These are phyloP conservation scores for Epichloe festucae DNA, from an alignment of 2,329 filamentous ascomycete species.

Conservation along the genomic window DNA sequence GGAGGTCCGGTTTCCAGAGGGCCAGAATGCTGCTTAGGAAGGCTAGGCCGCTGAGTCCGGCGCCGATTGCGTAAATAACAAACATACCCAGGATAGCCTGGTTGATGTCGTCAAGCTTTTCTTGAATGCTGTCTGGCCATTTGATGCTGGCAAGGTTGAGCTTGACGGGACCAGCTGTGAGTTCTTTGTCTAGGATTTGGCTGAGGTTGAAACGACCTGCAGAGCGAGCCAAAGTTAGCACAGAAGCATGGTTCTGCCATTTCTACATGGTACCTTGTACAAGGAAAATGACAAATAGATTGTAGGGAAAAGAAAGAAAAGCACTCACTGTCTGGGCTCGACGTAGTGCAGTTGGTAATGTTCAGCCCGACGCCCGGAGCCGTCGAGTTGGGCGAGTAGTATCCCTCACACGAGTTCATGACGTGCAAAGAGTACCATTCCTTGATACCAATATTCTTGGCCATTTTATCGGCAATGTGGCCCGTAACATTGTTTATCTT, in stretches of 20 bases:
- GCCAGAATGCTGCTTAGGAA: slow-evolving; percentile 27
- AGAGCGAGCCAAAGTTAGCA: neutral
- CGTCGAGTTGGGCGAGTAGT: slow-evolving; percentile 31
- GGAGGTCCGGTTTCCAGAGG: slow-evolving; percentile 19
- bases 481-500: slow-evolving; percentile 27
- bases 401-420: slow-evolving; percentile 33
- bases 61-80: slow-evolving; percentile 33
- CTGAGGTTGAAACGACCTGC: slow-evolving; percentile 33
- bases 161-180: slow-evolving; percentile 30
- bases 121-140: slow-evolving; percentile 30
- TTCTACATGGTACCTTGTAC: neutral
- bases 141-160: slow-evolving; percentile 32
- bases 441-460: slow-evolving; percentile 31
- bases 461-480: slow-evolving; percentile 26
- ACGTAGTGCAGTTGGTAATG: slow-evolving; percentile 29
- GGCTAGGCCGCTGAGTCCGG: slow-evolving; percentile 28
- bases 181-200: slow-evolving; percentile 31
- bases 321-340: slow-evolving; percentile 3
- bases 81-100: slow-evolving; percentile 33
- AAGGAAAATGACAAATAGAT: neutral
- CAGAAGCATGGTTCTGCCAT: neutral
- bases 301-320: neutral
- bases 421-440: slow-evolving; percentile 40
- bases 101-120: slow-evolving; percentile 37
- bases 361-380: slow-evolving; percentile 24